phyloP scores from a whole-genome alignment of 805 yeast species.

The Suhomyces prunicola region DNA sequence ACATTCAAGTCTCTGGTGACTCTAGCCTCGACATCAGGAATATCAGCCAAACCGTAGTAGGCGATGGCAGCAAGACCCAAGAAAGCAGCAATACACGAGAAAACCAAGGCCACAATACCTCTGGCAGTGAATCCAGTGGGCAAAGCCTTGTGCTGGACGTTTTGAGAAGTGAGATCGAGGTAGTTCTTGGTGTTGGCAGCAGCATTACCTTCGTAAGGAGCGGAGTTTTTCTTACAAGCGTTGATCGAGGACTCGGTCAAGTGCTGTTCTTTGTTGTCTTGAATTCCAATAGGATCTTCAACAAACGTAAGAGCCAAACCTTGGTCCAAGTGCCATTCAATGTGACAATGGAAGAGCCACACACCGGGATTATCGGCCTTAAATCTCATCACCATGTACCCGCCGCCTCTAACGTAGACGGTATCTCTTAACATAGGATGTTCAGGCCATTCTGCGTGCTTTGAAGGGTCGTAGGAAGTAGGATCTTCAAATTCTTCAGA shows the following conservation, averaged over 20 bases:
- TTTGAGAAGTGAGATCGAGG: constrained; percentile 71
- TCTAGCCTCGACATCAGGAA: constrained; percentile 62
- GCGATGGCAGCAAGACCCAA: constrained; percentile 76
- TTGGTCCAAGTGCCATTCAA: constrained; percentile 97
- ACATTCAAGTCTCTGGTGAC: constrained; percentile 55
- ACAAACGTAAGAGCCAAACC: constrained; percentile 80
- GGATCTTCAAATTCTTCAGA: constrained; percentile 60
- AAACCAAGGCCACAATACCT: constrained; percentile 91
- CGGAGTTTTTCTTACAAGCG: constrained; percentile 57
- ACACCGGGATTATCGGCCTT: constrained; percentile 95
- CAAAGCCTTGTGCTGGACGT: constrained; percentile 59
- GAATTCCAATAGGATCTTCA: constrained; percentile 79
- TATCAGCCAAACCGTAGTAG: constrained; percentile 82
- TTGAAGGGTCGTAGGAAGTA: constrained; percentile 52
- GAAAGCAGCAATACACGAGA: constrained; percentile 82
- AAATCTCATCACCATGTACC: constrained; percentile 83
- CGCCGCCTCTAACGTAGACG: constrained; percentile 73
- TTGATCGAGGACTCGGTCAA: constrained; percentile 59
- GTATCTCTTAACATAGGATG: constrained; percentile 85
- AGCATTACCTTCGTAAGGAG: constrained; percentile 73
- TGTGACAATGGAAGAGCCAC: constrained; percentile 98
- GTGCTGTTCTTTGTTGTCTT: constrained; percentile 46
- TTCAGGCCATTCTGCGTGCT: constrained; percentile 51
- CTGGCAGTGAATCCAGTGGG: constrained; percentile 92
- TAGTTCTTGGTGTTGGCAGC: constrained; percentile 71